phyloP scores from a whole-genome alignment of 768 basidiomycete species.

The Russula lepida region DNA sequence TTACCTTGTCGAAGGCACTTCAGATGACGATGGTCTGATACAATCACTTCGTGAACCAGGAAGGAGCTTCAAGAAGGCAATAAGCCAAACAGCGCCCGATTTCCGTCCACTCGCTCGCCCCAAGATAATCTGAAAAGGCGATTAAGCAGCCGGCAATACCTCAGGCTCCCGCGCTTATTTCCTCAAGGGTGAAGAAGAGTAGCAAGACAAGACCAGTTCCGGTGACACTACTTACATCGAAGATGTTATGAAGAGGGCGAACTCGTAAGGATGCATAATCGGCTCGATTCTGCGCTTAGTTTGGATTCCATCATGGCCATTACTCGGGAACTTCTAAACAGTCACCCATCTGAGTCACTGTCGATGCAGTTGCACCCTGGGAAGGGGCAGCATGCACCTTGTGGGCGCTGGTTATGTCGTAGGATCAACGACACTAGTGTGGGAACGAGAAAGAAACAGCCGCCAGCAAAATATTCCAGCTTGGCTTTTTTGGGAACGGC shows the following conservation, averaged over 20 bases:
- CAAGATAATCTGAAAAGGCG: neutral
- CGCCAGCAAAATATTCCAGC: constrained; percentile 5
- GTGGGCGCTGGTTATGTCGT: constrained; percentile 18
- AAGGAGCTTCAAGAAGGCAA: constrained; percentile 36
- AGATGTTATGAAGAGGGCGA: constrained; percentile 37
- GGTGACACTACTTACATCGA: constrained; percentile 36
- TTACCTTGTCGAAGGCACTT: constrained; percentile 42
- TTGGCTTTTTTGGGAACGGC: constrained; percentile 21
- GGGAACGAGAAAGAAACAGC: neutral
- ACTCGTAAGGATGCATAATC: constrained; percentile 31
- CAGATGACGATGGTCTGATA: constrained; percentile 41
- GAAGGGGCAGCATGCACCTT: constrained; percentile 11
- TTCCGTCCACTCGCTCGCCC: constrained; percentile 41
- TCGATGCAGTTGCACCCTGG: constrained; percentile 18
- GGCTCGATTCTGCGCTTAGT: neutral
- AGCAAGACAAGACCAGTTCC: neutral
- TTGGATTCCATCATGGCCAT: constrained; percentile 37
- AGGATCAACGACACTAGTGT: constrained; percentile 17
- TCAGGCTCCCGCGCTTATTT: neutral
- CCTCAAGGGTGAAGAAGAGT: constrained; percentile 28
- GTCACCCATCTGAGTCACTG: constrained; percentile 40
- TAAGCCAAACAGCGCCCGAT: constrained; percentile 43
- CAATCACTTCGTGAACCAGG: constrained; percentile 45
- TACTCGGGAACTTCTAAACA: constrained; percentile 59
- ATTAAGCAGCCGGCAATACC: neutral